Base-by-base conservation (phyloP, 2,329 filamentous ascomycete species). In the Aspergillus sclerotialis region DNA sequence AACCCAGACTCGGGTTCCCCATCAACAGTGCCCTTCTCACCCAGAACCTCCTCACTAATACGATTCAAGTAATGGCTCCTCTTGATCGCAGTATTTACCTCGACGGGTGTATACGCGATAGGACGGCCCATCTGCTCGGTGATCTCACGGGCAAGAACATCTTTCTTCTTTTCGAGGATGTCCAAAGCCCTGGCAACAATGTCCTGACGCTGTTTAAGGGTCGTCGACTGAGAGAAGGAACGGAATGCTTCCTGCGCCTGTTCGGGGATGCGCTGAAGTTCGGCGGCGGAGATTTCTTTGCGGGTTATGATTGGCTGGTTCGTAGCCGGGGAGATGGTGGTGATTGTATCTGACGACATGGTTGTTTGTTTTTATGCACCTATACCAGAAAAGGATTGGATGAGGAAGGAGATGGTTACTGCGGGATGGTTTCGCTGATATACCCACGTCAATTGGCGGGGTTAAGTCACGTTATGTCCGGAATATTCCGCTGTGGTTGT, bases 71-170 rank as follows among this genome's bases (percentile, higher is more conserved):
- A 94, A 55, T 94, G 80, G 45, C 81, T 84, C 44, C 90, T 78
- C 66, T 84, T 85, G 45, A 93, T 76, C 6, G 89, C 89, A 11
- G 90, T 96, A 18, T 77, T 67, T 46, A 96, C 74, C 67, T 96
- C 90, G 48, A 80, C 87, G 30, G 75, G 80, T 0, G 85, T 84
- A 60, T 90, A 95, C 24, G 83, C 76, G 52, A 95, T 94, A 21
- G 90, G 90, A 13, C 90, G 76, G 27, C 90, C 90, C 89, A 96
- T 96, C 68, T 96, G 89, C 58, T 86, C 81, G 0, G 89, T 95
- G 39, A 96, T 68, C 60, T 95, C 89, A 47, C 78, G 74, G 5
- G 83, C 88, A 21, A 96, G 71, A 42, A 80, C 83, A 78, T 92
- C 82, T 60, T 88, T 76, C 57, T 78, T 80, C 32, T 78, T 74